phyloP scores from a whole-genome alignment of 352 stramenopile species.

The Globisporangium lucens region DNA sequence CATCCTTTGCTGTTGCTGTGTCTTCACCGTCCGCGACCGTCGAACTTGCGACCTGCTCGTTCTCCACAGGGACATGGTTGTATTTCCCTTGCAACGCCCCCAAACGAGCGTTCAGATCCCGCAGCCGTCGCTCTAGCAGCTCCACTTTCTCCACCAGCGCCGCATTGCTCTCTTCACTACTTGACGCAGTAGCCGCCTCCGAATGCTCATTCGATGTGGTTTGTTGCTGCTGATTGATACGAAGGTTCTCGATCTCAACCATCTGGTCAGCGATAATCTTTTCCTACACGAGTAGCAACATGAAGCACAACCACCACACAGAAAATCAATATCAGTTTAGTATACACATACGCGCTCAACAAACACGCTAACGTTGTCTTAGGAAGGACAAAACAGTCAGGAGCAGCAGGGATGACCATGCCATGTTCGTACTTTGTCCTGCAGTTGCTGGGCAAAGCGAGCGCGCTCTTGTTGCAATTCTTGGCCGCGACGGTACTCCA shows the following conservation, averaged over 20 bases:
- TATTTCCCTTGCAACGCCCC: slow-evolving; percentile 7
- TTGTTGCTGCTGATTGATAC: background rate
- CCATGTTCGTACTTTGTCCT: background rate
- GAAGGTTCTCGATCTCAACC: slow-evolving; percentile 10
- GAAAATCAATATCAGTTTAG: background rate
- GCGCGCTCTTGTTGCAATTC: slow-evolving; percentile 1
- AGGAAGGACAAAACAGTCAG: background rate
- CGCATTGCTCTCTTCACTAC: background rate
- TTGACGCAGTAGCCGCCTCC: background rate
- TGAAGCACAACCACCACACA: background rate
- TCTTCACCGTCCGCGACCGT: too few species aligned
- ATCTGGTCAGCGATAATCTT: slow-evolving; percentile 7
- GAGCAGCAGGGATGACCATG: background rate
- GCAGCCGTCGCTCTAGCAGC: slow-evolving; percentile 18
- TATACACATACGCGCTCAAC: background rate
- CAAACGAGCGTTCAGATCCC: slow-evolving; percentile 14
- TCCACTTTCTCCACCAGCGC: slow-evolving; percentile 8
- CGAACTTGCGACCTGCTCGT: background rate
- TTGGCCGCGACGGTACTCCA: slow-evolving; percentile 10
- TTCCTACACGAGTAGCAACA: background rate
- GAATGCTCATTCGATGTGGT: background rate
- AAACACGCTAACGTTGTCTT: too few species aligned
- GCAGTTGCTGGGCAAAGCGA: slow-evolving; percentile 2
- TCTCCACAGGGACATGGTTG: background rate
- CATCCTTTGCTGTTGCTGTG: background rate